These are phyloP conservation scores for Harringtonia aguacate DNA, from an alignment of 2,329 filamentous ascomycete species.

Conservation along the genomic window DNA sequence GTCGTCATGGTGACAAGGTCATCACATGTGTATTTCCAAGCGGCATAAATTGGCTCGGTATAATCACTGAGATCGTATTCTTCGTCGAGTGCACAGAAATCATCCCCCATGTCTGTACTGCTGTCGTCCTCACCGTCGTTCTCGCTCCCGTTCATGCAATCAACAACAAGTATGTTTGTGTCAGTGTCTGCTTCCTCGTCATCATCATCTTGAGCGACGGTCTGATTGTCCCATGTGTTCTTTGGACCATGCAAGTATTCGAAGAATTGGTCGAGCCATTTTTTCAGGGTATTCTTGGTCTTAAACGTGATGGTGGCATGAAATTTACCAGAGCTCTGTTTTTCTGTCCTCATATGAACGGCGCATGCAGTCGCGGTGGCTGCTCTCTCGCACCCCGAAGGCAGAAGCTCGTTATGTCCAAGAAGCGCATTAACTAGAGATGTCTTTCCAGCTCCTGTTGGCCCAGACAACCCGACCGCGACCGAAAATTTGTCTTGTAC, in stretches of 20 bases:
- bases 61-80: background rate
- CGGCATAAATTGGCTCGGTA: background rate
- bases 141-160: background rate
- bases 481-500: background rate
- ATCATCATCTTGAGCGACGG: background rate
- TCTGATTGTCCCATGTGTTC: background rate
- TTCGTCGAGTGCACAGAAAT: too few relatives aligned
- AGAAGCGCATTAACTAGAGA: conserved; percentile 5
- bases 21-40: background rate
- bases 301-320: conserved; percentile 1
- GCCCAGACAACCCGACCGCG: conserved; percentile 3
- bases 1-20: background rate
- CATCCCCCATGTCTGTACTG: too few relatives aligned
- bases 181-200: background rate
- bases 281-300: background rate
- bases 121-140: background rate
- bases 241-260: background rate
- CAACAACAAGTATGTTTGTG: background rate
- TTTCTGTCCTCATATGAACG: background rate
- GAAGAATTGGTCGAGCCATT: conserved; percentile 3
- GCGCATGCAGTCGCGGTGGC: conserved; percentile 2
- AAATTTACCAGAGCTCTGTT: background rate
- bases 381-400: conserved; percentile 6
- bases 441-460: conserved; percentile 6
- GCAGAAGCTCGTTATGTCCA: conserved; percentile 4